Evolutionary conservation across 2,329 filamentous ascomycete species (phyloP).

Genomic region (Phialophora verrucosa): DNA sequence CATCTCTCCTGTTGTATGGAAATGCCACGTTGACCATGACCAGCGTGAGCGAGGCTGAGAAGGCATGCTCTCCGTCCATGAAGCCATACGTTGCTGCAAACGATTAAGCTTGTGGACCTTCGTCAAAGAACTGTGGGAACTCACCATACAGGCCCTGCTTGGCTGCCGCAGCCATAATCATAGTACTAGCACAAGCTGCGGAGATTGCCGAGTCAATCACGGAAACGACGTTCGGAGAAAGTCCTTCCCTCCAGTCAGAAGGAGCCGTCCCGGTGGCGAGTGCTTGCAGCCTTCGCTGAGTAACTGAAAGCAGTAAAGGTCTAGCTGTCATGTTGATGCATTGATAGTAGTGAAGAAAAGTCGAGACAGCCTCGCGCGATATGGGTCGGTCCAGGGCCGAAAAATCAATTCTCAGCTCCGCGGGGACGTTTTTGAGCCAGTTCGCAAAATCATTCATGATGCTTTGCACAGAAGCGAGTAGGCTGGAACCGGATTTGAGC

Average conservation of each 20-base stretch:
- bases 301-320: conserved; percentile 61
- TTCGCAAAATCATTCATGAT: conserved; percentile 58
- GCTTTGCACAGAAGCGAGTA: conserved; percentile 58
- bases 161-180: conserved; percentile 57
- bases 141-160: conserved; percentile 58
- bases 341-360: conserved; percentile 62
- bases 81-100: conserved; percentile 60
- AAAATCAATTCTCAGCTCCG: conserved; percentile 57
- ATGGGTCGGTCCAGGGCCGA: conserved; percentile 49
- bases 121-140: conserved; percentile 26
- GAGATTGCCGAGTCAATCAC: conserved; percentile 61
- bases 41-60: conserved; percentile 60
- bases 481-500: conserved; percentile 53
- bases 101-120: neutral
- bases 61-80: conserved; percentile 63
- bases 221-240: conserved; percentile 56
- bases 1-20: conserved; percentile 52
- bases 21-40: conserved; percentile 63
- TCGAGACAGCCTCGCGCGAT: conserved; percentile 59
- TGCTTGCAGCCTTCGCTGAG: conserved; percentile 55
- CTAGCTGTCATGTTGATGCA: conserved; percentile 64
- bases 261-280: conserved; percentile 45
- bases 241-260: conserved; percentile 55
- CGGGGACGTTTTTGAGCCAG: conserved; percentile 58
- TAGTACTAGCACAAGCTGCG: conserved; percentile 57